Evolutionary conservation across 2,329 filamentous ascomycete genomes (phyloP), one percentile per base, ranked within the genome.

Genomic region (Stagonosporopsis rhizophila): DNA sequence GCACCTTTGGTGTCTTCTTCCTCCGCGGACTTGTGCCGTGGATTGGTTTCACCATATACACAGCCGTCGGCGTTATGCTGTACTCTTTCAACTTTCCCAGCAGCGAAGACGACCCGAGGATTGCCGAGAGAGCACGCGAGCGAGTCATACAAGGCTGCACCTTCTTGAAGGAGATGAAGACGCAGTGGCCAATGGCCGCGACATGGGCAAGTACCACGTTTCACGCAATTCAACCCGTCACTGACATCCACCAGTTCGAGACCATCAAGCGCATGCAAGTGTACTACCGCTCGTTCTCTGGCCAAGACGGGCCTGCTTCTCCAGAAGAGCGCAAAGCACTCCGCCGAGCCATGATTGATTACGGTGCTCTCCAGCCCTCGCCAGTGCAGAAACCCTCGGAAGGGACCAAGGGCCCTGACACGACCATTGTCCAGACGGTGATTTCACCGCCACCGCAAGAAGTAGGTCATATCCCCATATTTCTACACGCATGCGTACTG

Each of bases 261-360:
- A 78, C 75, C 1, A 77, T 78, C 61, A 77, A 77, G 51, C 75
- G 75, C 55, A 78, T 78, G 75, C 75, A 77, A 42, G 75, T 70
- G 0, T 77, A 75, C 59, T 78, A 78, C 54, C 69, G 71, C 41
- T 74, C 72, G 8, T 64, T 73, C 1, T 63, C 69, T 6, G 71
- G 69, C 3, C 72, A 77, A 54, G 74, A 70, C 22, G 69, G 60
- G 0, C 67, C 72, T 2, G 72, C 74, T 8, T 75, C 71, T 3
- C 74, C 70, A 2, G 73, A 76, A 52, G 75, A 78, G 57, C 70
- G 75, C 19, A 70, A 71, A 35, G 74, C 68, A 0, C 66, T 78
- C 14, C 67, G 70, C 12, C 72, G 68, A 22, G 75, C 75, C 4
- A 72, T 78, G 68, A 68, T 77, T n/a, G 75, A 78, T 54, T 78